phyloP scores from a whole-genome alignment of 371 early-diverging fungal genomes.

The Chytridium lagenaria region DNA sequence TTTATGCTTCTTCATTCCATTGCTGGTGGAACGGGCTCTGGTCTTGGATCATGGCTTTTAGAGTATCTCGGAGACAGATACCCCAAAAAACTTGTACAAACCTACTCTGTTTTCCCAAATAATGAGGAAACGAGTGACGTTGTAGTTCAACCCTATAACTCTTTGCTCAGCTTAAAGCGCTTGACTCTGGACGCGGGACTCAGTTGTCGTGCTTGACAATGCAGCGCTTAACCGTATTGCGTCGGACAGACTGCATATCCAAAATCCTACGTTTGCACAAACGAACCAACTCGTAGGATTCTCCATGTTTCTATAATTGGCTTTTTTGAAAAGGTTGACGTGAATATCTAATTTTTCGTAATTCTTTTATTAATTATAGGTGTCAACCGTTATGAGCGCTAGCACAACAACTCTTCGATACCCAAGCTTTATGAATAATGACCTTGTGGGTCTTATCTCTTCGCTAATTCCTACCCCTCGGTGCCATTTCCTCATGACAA shows the following conservation, averaged over 20 bases:
- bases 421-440: slow-evolving; percentile 99
- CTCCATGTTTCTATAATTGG: slow-evolving; percentile 2
- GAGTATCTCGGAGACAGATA: slow-evolving; percentile 83
- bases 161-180: slow-evolving; percentile 92
- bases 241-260: slow-evolving; percentile 90
- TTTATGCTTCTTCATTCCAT: slow-evolving; percentile 60
- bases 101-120: slow-evolving; percentile 99
- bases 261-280: slow-evolving; percentile 93
- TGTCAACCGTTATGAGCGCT: slow-evolving; percentile 98
- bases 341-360: no score
- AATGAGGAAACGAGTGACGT: slow-evolving; percentile 96
- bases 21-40: slow-evolving; percentile 61
- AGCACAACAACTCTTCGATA: slow-evolving; percentile 98
- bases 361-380: slow-evolving; percentile 50
- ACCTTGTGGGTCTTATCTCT: slow-evolving; percentile 92
- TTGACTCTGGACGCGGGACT: slow-evolving; percentile 92
- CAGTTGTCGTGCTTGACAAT: slow-evolving; percentile 96
- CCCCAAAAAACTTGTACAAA: slow-evolving; percentile 97
- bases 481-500: slow-evolving; percentile 97
- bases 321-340: not conserved
- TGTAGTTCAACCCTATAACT: slow-evolving; percentile 99
- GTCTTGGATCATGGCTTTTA: slow-evolving; percentile 57
- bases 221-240: slow-evolving; percentile 94
- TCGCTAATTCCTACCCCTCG: slow-evolving; percentile 95
- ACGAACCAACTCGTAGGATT: slow-evolving; percentile 91